Evolutionary conservation across 139 green algal genomes (phyloP), one percentile per base, ranked within the genome.

Genomic region (Limnomonas spitsbergensis): DNA sequence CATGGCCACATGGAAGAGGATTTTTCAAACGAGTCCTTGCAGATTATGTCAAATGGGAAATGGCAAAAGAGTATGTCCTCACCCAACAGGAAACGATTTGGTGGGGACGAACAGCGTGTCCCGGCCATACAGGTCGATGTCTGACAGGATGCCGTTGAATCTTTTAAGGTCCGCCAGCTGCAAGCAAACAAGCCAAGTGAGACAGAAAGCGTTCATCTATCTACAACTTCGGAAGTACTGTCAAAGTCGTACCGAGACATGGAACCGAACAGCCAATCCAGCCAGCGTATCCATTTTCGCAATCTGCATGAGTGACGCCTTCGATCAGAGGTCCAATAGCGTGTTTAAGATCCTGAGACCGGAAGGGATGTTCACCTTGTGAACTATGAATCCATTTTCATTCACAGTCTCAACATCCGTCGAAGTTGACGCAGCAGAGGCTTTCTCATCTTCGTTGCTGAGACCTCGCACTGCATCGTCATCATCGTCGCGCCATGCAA

Each of bases 81-180:
- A 93, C 90, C 89, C 86, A 2, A 96, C 68, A 14, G 90, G 88
- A 20, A 94, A 69, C 4, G 84, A 76, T 6, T 67, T 79, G 24
- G 81, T 90, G 1, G 93, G 93, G 52, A 97, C 93, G 0, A 94
- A 85, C 36, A 97, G 75, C 29, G 81, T 84, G 29, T 90, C 87
- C 7, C 88, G 85, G 1, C 82, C 92, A 81, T 91, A 97, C 84
- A 97, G 90, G 1, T 86, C 89, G 3, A 80, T 89, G 79, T 97
- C 93, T 4, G 90, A 92, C 1, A 94, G 73, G 31, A 97, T 79
- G 6, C 91, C 91, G 77, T 97, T 97, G 1, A 85, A 80, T 1
- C 92, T 80, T 82, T 95, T 96, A 40, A 97, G 94, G 80, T 97
- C 93, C 1, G 88, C 89, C 1, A 97, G 91, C 92, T 96, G 88